A percentile compares a stretch with the other conserved stretches of the same genome.
Conservation (phyloP, 345 rosid genomes). For the Eucalyptus melliodora region DNA sequence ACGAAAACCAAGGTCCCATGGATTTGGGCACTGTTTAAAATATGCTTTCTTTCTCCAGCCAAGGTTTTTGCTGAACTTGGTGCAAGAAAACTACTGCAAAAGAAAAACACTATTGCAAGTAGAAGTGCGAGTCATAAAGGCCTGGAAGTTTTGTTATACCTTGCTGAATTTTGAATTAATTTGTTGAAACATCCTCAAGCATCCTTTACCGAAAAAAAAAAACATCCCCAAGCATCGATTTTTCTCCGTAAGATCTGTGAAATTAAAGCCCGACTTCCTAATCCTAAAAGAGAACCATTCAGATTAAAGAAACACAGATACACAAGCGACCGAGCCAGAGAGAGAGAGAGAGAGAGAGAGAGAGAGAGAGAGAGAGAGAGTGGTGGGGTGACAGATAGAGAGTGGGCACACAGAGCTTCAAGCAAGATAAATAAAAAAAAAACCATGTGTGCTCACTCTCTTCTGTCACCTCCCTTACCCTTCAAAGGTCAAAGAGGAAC, state of each 20-base stretch:
- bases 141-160: neutral
- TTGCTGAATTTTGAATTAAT: neutral
- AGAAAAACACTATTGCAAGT: neutral
- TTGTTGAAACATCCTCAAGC: neutral
- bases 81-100: neutral
- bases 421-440: constrained; percentile 80
- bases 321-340: no score
- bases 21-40: neutral
- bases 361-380: constrained; percentile 1
- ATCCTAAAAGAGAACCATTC: neutral
- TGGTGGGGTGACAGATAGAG: constrained; percentile 71
- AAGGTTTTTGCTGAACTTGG: neutral
- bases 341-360: no score
- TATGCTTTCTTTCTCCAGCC: neutral
- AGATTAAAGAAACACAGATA: neutral
- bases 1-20: neutral
- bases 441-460: constrained; percentile 98
- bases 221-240: neutral
- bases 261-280: neutral
- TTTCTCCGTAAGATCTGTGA: neutral
- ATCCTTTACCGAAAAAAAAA: neutral
- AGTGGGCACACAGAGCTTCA: constrained; percentile 82
- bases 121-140: neutral
- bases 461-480: constrained; percentile 79
- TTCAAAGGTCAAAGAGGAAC: neutral